phyloP scores from a whole-genome alignment of 2,329 filamentous ascomycete genomes.

The Pestalotiopsis sp. region DNA sequence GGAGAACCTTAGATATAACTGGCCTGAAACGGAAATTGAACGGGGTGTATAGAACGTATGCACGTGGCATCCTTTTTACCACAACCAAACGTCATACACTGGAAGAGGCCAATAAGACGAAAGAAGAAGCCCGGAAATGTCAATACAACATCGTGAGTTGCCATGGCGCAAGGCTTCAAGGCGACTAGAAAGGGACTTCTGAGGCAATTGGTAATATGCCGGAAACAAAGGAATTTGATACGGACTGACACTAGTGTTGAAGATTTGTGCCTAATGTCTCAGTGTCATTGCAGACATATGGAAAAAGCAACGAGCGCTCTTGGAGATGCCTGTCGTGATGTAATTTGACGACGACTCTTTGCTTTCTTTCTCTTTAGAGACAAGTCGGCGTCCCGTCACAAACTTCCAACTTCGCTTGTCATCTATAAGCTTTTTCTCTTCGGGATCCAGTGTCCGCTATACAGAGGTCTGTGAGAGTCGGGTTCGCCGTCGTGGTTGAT shows the following conservation, averaged over 20 bases:
- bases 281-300: background rate
- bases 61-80: background rate
- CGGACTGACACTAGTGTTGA: background rate
- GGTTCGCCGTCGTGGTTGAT: background rate
- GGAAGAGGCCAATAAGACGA: background rate
- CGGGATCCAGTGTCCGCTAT: background rate
- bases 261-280: background rate
- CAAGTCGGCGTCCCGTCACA: background rate
- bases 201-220: background rate
- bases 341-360: background rate
- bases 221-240: background rate
- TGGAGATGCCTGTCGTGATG: background rate
- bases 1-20: background rate
- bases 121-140: background rate
- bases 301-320: background rate
- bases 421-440: background rate
- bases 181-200: background rate
- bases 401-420: background rate
- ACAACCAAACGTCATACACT: background rate
- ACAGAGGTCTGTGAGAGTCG: background rate
- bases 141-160: background rate
- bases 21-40: background rate
- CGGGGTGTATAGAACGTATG: background rate
- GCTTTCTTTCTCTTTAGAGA: background rate
- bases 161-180: background rate